Percentiles rank a stretch among this genome's conserved stretches.
phyloP scores from a whole-genome alignment of 768 basidiomycete species.

The Russula dissimulans region DNA sequence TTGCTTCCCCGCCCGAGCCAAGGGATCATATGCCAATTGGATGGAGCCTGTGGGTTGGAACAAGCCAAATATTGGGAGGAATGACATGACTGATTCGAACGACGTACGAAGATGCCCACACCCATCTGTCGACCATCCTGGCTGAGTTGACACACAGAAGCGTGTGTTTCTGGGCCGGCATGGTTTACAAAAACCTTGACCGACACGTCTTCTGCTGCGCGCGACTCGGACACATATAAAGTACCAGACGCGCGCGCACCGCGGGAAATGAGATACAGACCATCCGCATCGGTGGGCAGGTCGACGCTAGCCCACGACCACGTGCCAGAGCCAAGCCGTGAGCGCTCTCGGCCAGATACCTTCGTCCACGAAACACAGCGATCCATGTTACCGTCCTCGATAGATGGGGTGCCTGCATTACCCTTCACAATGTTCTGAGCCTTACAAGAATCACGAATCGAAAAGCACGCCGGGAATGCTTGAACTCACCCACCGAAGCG shows the following conservation, averaged over 20 bases:
- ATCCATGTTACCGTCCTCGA: neutral
- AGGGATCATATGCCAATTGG: neutral
- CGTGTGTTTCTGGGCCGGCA: conserved; percentile 18
- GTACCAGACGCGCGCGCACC: conserved; percentile 22
- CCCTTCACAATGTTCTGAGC: neutral
- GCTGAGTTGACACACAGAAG: conserved; percentile 27
- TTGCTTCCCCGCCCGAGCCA: conserved; percentile 12
- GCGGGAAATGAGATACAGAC: conserved; percentile 26
- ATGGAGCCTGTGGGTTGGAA: conserved; percentile 13
- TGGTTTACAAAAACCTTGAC: conserved; percentile 29
- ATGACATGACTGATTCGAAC: neutral
- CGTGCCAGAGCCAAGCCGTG: neutral
- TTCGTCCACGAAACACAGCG: neutral
- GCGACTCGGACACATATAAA: conserved; percentile 7
- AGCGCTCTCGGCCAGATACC: conserved; percentile 19
- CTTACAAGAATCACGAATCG: neutral
- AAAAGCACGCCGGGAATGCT: conserved; percentile 16
- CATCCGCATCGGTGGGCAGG: conserved; percentile 27
- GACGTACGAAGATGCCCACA: conserved; percentile 32
- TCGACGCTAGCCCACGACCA: conserved; percentile 24
- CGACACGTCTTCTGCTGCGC: conserved; percentile 19
- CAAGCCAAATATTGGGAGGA: neutral
- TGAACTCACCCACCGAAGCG: conserved; percentile 4
- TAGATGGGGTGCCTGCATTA: neutral
- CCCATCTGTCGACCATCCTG: conserved; percentile 25